These are phyloP conservation scores for Cytospora mali DNA, from an alignment of 2,329 filamentous ascomycete genomes.

Conservation along the genomic window DNA sequence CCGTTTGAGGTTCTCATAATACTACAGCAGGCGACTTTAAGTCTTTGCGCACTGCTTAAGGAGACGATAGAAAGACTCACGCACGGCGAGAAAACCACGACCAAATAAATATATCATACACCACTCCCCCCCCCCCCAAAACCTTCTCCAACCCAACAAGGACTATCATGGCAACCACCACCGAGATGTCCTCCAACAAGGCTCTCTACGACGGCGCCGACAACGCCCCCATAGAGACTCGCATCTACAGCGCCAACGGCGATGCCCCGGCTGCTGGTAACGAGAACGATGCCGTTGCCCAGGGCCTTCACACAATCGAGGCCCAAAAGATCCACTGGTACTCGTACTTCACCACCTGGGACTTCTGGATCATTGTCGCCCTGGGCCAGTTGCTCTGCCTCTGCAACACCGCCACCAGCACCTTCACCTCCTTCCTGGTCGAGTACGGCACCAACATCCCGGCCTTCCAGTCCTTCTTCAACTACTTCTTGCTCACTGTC, in stretches of 20 bases:
- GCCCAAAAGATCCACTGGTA: slow-evolving; percentile 60
- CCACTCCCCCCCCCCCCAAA: too few species aligned
- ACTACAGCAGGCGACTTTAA: slow-evolving; percentile 62
- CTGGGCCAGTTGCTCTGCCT: slow-evolving; percentile 85
- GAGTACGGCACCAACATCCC: slow-evolving; percentile 74
- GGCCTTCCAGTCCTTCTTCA: slow-evolving; percentile 94
- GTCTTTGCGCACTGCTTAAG: slow-evolving; percentile 67
- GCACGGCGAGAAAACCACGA: slow-evolving; percentile 1
- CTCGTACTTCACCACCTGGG: slow-evolving; percentile 77
- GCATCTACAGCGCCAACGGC: slow-evolving; percentile 29
- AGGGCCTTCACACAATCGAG: slow-evolving; percentile 59
- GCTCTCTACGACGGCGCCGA: slow-evolving; percentile 35
- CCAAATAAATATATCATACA: neutral
- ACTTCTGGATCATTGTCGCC: slow-evolving; percentile 84
- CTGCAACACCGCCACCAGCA: slow-evolving; percentile 91
- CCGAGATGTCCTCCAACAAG: slow-evolving; percentile 30
- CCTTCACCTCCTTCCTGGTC: slow-evolving; percentile 77
- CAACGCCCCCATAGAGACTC: slow-evolving; percentile 35
- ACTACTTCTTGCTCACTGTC: slow-evolving; percentile 81
- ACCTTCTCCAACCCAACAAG: neutral
- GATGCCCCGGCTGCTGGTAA: slow-evolving; percentile 25
- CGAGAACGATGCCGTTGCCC: slow-evolving; percentile 46
- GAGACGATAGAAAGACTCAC: slow-evolving; percentile 60
- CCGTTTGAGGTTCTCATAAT: slow-evolving; percentile 44
- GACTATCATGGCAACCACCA: slow-evolving; percentile 18